Base-by-base conservation (phyloP, 164 flowering plant species). In the Vitis labrusca region DNA sequence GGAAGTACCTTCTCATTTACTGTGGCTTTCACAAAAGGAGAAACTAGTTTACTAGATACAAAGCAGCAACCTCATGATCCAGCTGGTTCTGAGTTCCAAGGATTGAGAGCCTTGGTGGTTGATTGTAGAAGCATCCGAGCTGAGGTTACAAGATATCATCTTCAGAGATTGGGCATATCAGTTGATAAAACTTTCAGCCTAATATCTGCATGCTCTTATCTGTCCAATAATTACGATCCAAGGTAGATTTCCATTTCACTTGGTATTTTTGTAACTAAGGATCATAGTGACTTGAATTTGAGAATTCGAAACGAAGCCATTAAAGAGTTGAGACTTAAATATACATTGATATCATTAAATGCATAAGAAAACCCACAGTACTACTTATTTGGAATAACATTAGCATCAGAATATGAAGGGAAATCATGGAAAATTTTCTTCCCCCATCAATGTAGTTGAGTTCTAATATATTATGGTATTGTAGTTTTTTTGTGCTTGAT, bases 1-100 rank as follows among this genome's bases (percentile, higher is more conserved):
- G 99, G 99, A 52, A 90, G 92, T 74, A 85, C 96, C 0, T 94
- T 94, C 73, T 80, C 97, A 30, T 94, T 94, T 65, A 86, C 93
- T 50, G 92, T 74, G 2, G 66, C 67, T 61, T 80, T 94, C 30
- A 66, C 65, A 12, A 86, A 80, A 80, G 89, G 86, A 47, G 83
- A 84, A 59, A 32, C 44, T 52, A 74, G 69, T 69, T 74, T 83
- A 51, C 47, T 77, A 29, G 89, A 82, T 59, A 64, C 69, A 17
- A 88, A 79, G 73, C 60, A 78, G 77, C 75, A 78, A 52, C 79
- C 64, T 48, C 74, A 70, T 70, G 85, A 85, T 59, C 74, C 80
- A 23, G 65, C 73, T 55, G 52, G 80, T 62, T 71, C 80, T 19
- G 91, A 90, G 44, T 89, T 93, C 66, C 71, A 44, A 65, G 99